Evolutionary conservation across 1,139 yeast genomes (phyloP).

Genomic region (Taiozyma sp.): DNA sequence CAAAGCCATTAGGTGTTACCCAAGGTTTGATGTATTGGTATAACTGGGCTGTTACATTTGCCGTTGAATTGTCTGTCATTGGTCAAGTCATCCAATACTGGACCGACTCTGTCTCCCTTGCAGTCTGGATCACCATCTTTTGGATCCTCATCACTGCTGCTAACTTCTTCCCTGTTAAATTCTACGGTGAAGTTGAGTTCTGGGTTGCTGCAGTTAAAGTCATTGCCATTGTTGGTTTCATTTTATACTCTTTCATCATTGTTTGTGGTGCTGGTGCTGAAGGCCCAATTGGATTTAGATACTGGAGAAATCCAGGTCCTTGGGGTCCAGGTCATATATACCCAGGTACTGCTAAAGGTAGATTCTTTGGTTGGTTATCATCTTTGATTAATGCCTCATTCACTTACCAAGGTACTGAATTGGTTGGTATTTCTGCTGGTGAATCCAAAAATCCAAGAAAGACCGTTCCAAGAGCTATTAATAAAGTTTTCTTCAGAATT

Average conservation of each 20-base stretch:
- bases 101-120: conserved; percentile 68
- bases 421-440: conserved; percentile 86
- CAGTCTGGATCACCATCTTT: conserved; percentile 69
- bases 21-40: conserved; percentile 87
- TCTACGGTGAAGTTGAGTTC: conserved; percentile 68
- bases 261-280: conserved; percentile 72
- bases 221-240: conserved; percentile 68
- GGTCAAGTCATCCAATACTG: conserved; percentile 77
- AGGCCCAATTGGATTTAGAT: conserved; percentile 79
- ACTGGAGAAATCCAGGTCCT: conserved; percentile 93
- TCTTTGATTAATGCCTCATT: conserved; percentile 69
- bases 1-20: conserved; percentile 67
- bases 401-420: conserved; percentile 82
- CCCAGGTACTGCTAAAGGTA: conserved; percentile 55
- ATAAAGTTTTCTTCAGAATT: conserved; percentile 78
- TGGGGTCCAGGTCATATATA: conserved; percentile 61
- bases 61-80: conserved; percentile 77
- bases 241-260: conserved; percentile 64
- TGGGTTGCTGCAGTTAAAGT: conserved; percentile 71
- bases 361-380: conserved; percentile 66
- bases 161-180: conserved; percentile 60
- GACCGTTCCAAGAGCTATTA: conserved; percentile 80
- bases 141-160: conserved; percentile 46
- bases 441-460: conserved; percentile 80
- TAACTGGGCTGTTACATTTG: conserved; percentile 82